Base-by-base conservation (phyloP, 2,329 filamentous ascomycete genomes). In the Botrytis squamosa region DNA sequence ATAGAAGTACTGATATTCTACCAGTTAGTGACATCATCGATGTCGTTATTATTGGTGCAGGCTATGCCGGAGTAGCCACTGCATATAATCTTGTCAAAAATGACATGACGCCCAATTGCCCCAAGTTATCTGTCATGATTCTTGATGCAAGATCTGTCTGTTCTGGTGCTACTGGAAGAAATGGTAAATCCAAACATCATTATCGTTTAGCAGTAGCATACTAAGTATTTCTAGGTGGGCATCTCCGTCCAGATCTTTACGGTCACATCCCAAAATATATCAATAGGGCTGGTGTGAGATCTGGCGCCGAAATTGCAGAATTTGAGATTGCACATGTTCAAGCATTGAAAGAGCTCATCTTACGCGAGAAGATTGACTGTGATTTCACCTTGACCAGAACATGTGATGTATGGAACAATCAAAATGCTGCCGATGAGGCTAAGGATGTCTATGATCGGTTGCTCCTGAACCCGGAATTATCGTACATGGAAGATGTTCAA, bases 81-180 rank as follows among this genome's bases (percentile, higher is more conserved):
- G 77, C 77, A 20, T 77, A 77, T 38, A 71, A 78, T 73, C 67
- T 85, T 3, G 74, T 82, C 36, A 81, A 79, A 2, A 69, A 60
- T 12, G 64, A 87, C 87, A 76, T 84, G 42, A 82, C 85, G n/a
- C 16, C 22, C n/a, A 38, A 29, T 29, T 29, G 6, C 25, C n/a
- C n/a, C 1, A 55, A 29, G 14, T 1, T 18, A 20, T 85, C 82
- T 22, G 86, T 94, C 22, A 84, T 93, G 4, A 86, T 94, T 83
- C 85, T 95, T 4, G 92, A 95, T 82, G 92, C 92, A n/a, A 86
- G 92, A 77, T 92, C 94, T 83, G 91, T 90, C 3, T 94, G 92
- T 79, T 94, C 88, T 87, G 92, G 92, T 20, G 92, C 92, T 38
- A 95, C 92, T 1, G 92, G 92, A n/a, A 83, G 92, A 79, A 91